These are phyloP conservation scores for Scheffersomyces lignosus DNA, from an alignment of 805 yeast genomes.

Conservation along the genomic window DNA sequence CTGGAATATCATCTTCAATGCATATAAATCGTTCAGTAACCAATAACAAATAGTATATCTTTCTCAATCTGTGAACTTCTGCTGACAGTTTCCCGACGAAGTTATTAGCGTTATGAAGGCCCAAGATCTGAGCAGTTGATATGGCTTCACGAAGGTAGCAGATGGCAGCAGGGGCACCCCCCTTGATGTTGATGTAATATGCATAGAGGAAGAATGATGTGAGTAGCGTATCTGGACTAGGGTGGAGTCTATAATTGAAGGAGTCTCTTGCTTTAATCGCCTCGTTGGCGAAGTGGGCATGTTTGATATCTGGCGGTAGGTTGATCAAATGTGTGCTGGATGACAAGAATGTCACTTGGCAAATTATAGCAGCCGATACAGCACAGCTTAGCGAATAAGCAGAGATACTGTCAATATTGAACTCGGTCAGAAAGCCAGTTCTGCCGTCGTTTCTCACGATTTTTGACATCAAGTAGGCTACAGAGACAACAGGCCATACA, in stretches of 20 bases:
- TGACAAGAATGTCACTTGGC: slow-evolving; percentile 20
- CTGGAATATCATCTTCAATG: slow-evolving; percentile 38
- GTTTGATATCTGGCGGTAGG: slow-evolving; percentile 17
- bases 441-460: slow-evolving; percentile 13
- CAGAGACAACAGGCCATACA: slow-evolving; percentile 38
- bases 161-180: slow-evolving; percentile 27
- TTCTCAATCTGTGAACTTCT: slow-evolving; percentile 36
- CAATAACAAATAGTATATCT: slow-evolving; percentile 36
- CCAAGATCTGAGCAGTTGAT: slow-evolving; percentile 36
- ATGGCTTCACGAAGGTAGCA: slow-evolving; percentile 39
- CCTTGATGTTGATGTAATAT: slow-evolving; percentile 32
- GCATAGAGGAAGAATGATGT: slow-evolving; percentile 37
- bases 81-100: slow-evolving; percentile 27
- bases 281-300: slow-evolving; percentile 14
- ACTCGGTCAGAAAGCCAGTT: neutral
- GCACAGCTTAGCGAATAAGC: slow-evolving; percentile 36
- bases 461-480: slow-evolving; percentile 29
- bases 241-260: slow-evolving; percentile 26
- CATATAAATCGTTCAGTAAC: slow-evolving; percentile 42
- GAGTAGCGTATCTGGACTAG: slow-evolving; percentile 28
- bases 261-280: slow-evolving; percentile 26
- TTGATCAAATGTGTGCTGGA: slow-evolving; percentile 13
- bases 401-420: slow-evolving; percentile 13
- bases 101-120: slow-evolving; percentile 29
- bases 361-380: slow-evolving; percentile 34